Evolutionary conservation across 768 basidiomycete species (phyloP), one percentile per base, ranked within the genome.

Genomic region (Tylopilus subfusipes): DNA sequence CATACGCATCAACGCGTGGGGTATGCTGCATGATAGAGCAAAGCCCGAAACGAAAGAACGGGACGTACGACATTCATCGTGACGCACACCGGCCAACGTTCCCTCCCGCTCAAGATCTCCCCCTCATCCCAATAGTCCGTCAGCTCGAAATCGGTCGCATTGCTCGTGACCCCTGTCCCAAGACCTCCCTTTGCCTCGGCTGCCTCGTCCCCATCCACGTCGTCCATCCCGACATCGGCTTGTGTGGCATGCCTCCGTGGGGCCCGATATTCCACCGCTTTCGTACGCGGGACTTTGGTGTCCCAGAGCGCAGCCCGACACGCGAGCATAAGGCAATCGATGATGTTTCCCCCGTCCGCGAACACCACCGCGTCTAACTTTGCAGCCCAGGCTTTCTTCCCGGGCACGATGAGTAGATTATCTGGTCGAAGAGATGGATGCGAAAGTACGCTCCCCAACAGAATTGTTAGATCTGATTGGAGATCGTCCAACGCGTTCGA

Each of bases 81-180:
- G 24, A 93, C 72, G 56, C 83, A 83, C 5, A 94, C 76, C 0
- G 92, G 93, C 84, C 92, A 88, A 13, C 65, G 60, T 2, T 87
- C 81, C 56, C 83, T 74, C 2, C 84, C 84, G 36, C 74, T 77
- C 27, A 93, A 64, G 18, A 75, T 68, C 53, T 84, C 86, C 0
- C 93, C 93, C 58, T 90, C 89, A 62, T 91, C 91, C 89, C 90
- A 92, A 57, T 85, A 89, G 67, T 95, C 92, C 12, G 84, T 79
- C 21, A 94, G 77, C 71, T 95, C 93, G 60, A 94, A 94, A 68
- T 95, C 93, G 10, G 82, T 81, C 12, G 84, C 87, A 10, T 69
- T 69, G 22, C 66, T 67, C 34, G 74, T 68, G 31, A 56, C 59
- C 36, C 82, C 75, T 16, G 83, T 86, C 59, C 83, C 82, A 38